These are phyloP conservation scores for Pyrenochaeta sp. DNA, from an alignment of 2,329 filamentous ascomycete genomes.

Conservation along the genomic window DNA sequence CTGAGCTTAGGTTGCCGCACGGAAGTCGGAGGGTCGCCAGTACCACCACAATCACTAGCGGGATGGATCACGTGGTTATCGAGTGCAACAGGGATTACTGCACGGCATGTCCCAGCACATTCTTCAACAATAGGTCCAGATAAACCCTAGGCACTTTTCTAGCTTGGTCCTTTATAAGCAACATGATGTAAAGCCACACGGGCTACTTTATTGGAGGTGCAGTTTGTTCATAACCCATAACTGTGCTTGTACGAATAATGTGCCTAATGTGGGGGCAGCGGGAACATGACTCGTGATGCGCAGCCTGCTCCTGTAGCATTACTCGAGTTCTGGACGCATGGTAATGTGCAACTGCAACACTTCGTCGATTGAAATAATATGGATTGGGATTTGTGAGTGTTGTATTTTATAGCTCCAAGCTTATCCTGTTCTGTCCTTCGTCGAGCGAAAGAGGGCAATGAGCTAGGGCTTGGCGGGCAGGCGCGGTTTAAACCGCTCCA, in stretches of 20 bases:
- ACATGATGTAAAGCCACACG: no score
- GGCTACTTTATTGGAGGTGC: no score
- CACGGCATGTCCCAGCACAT: no score
- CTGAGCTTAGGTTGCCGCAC: slow-evolving; percentile 30
- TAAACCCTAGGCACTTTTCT: no score
- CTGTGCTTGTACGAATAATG: no score
- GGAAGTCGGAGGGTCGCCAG: slow-evolving; percentile 28
- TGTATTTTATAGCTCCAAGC: not conserved
- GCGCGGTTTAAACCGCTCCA: not conserved
- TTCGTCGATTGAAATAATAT: not conserved
- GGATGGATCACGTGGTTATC: not conserved
- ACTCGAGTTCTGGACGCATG: not conserved
- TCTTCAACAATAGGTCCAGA: no score
- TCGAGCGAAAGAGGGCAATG: not conserved
- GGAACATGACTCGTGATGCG: not conserved
- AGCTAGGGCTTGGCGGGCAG: slow-evolving; percentile 10
- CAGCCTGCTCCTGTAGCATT: not conserved
- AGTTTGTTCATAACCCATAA: no score
- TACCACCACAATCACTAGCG: slow-evolving; percentile 17
- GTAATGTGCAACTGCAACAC: not conserved
- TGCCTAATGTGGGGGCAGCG: no score
- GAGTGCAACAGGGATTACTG: no score
- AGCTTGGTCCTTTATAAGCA: no score
- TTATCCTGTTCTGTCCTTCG: not conserved
- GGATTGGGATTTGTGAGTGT: not conserved